Evolutionary conservation across 768 basidiomycete species (phyloP), one percentile per base, ranked within the genome.

Genomic region (Termitomyces sp.): DNA sequence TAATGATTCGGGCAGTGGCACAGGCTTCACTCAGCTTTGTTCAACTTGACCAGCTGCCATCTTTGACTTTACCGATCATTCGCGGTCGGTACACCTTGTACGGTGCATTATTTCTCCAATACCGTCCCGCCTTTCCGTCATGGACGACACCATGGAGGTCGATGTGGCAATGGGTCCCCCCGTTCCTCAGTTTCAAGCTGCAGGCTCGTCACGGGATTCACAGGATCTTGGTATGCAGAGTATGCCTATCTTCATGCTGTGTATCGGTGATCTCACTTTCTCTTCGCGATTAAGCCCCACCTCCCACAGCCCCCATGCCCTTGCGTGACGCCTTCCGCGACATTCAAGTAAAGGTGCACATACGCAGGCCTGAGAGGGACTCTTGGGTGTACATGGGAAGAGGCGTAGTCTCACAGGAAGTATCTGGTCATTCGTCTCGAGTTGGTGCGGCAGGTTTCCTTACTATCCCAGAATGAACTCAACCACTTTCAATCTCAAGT

Each of bases 301-400:
- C 59, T 53, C 60, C 64, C 30, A 63, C 57, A 47, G 60, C 60
- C 21, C 64, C 63, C 31, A 55, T 66, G 59, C 62, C 66, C 59
- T 58, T 74, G 56, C 82, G 82, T 55, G 85, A 86, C 63, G 75
- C 69, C 54, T 87, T 89, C 66, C 83, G 85, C 53, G 89, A 92
- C 56, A 81, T 92, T 57, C 81, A 87, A 57, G 91, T 92, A 57
- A 91, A 92, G 68, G 89, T 93, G 19, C 91, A 92, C 64, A 86
- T 91, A 62, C 79, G 91, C 60, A 76, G 83, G 62, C 86, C 90
- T 37, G 90, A 91, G 54, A 82, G 75, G 65, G 91, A 92, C 68
- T 79, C 85, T 17, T 92, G 91, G 91, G 75, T 82, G 28, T 93
- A 92, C 63, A 78, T 91, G 50, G 91, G 91, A 11, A 81, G 90